Percentiles rank a stretch among this genome's conserved stretches.
Conservation (phyloP, 805 yeast species). For the Helenozyma baotianmanensis region DNA sequence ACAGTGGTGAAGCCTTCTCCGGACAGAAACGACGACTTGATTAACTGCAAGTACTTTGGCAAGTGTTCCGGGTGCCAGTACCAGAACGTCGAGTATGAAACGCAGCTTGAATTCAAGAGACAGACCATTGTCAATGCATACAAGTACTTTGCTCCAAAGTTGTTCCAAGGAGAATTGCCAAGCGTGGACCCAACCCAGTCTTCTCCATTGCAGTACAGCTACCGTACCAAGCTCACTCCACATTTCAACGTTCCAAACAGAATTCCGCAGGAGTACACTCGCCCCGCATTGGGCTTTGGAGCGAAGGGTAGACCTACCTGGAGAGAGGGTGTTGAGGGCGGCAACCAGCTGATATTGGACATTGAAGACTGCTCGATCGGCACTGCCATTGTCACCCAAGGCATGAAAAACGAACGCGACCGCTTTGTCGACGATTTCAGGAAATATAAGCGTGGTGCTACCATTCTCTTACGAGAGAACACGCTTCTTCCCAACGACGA, state of each 20-base stretch:
- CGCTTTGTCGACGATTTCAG: conserved; percentile 46
- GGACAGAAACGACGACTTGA: conserved; percentile 51
- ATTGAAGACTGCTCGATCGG: conserved; percentile 94
- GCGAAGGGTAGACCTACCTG: conserved; percentile 74
- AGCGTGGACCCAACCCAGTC: conserved; percentile 57
- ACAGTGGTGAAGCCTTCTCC: conserved; percentile 35
- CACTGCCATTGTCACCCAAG: conserved; percentile 70
- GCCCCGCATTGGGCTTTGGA: conserved; percentile 87
- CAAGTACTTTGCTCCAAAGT: conserved; percentile 63
- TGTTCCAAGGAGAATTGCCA: conserved; percentile 49
- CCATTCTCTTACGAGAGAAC: conserved; percentile 78
- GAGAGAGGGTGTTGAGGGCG: conserved; percentile 53
- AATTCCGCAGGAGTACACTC: conserved; percentile 29
- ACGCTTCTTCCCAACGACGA: conserved; percentile 40
- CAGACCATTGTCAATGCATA: conserved; percentile 79
- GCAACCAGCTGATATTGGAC: conserved; percentile 66
- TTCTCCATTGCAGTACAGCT: conserved; percentile 72
- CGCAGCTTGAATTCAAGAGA: conserved; percentile 70
- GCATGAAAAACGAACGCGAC: conserved; percentile 64
- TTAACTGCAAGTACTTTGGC: conserved; percentile 81
- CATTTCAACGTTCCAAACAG: conserved; percentile 80
- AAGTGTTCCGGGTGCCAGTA: conserved; percentile 94
- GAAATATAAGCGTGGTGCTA: conserved; percentile 71
- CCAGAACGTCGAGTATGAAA: conserved; percentile 69
- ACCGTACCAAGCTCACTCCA: conserved; percentile 93